Evolutionary conservation across 2,329 filamentous ascomycete genomes (phyloP).

Genomic region (Aspergillus sp.): DNA sequence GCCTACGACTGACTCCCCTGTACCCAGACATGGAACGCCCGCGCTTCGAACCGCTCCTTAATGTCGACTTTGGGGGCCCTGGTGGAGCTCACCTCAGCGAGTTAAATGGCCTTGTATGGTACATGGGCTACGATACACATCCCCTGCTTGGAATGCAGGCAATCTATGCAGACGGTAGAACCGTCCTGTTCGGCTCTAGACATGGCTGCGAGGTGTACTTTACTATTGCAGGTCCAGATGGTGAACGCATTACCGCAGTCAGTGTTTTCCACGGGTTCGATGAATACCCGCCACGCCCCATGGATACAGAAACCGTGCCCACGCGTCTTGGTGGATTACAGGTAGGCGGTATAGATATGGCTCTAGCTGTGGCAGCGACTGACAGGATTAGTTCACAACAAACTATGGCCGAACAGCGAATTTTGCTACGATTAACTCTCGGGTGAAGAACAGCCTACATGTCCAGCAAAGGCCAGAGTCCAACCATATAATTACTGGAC

Average conservation of each 20-base stretch:
- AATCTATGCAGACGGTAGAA: constrained; percentile 5
- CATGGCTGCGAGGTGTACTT: constrained; percentile 3
- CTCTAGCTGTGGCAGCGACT: background rate
- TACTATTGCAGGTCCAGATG: constrained; percentile 4
- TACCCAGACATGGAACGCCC: background rate
- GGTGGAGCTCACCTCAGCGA: constrained; percentile 2
- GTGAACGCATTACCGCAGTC: background rate
- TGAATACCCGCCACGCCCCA: background rate
- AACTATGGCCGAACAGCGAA: background rate
- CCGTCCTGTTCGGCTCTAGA: constrained; percentile 7
- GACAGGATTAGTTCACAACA: background rate
- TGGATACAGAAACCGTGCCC: background rate
- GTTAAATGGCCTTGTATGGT: constrained; percentile 6
- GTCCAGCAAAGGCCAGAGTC: fast-evolving
- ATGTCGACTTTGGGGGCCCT: constrained; percentile 13
- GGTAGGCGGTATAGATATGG: background rate
- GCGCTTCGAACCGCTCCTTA: constrained; percentile 10
- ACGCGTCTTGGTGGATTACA: background rate
- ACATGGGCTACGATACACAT: constrained; percentile 5
- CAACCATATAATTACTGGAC: background rate
- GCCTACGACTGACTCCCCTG: constrained; percentile 1
- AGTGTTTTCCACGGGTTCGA: background rate
- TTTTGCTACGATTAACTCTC: background rate
- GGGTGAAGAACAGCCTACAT: background rate
- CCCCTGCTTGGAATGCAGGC: constrained; percentile 11